Conservation (phyloP, 1,284 basidiomycete species). For the Gomphus sp. region DNA sequence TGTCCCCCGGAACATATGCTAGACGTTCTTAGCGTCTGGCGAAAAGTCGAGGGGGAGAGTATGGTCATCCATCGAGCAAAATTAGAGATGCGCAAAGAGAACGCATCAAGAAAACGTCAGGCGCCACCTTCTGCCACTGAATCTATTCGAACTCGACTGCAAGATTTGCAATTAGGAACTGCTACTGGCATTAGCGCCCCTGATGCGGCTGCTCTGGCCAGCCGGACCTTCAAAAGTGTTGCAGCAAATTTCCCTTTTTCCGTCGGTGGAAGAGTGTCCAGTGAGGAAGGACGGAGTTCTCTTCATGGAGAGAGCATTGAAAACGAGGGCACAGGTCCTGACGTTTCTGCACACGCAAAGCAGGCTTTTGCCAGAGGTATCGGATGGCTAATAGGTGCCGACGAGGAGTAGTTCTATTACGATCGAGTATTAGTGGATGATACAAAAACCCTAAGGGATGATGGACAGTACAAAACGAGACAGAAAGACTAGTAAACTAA, state of each 20-base stretch:
- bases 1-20: constrained; percentile 74
- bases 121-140: constrained; percentile 15
- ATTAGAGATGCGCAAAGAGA: neutral
- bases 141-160: constrained; percentile 13
- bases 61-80: constrained; percentile 39
- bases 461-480: constrained; percentile 7
- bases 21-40: constrained; percentile 68
- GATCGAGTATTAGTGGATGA: neutral
- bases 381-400: constrained; percentile 81
- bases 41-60: constrained; percentile 55
- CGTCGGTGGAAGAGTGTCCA: constrained; percentile 37
- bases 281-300: constrained; percentile 24
- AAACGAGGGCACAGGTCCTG: constrained; percentile 17
- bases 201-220: constrained; percentile 59
- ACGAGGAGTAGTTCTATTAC: constrained; percentile 31
- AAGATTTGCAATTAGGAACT: constrained; percentile 4
- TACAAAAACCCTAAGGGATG: neutral
- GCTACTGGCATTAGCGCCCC: constrained; percentile 5
- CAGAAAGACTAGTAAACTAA: constrained; percentile 9
- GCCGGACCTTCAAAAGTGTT: constrained; percentile 62
- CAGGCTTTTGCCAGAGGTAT: constrained; percentile 72
- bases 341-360: constrained; percentile 63
- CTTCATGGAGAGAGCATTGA: neutral
- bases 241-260: constrained; percentile 71
- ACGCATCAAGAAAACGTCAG: neutral